Evolutionary conservation across 2,329 filamentous ascomycete species (phyloP), one percentile per base, ranked within the genome.

Genomic region (Alternaria burnsii): DNA sequence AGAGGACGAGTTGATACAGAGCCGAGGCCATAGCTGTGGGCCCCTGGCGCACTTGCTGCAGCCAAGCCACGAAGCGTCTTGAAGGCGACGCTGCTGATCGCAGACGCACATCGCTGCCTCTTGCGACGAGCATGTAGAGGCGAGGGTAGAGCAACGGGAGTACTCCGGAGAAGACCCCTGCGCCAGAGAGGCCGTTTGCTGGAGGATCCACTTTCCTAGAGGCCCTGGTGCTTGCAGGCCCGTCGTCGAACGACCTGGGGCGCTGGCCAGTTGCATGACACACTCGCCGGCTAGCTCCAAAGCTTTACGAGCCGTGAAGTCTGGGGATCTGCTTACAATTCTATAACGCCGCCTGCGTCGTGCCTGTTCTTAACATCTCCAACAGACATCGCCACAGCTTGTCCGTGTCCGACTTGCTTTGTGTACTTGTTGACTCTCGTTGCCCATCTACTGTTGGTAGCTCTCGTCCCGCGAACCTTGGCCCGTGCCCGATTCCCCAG

Each of bases 291-390:
- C 46, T 57, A 65, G 59, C 44, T 53, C 53, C 61, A 55, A 41
- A 55, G 46, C 20, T 55, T 51, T 59, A 53, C 71, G 68, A 72
- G 71, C 64, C 65, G 69, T 70, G 68, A 50, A 47, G 62, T 56
- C 67, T 62, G 65, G 68, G 67, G 67, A 74, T 72, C 70, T 69
- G 71, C 73, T 75, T 74, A 71, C 72, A 66, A 48, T 46, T 54
- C 30, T 52, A 52, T 53, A 55, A 58, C 42, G 58, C 52, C 68
- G 60, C 62, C 68, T 61, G 54, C 62, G 55, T 47, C 56, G 54
- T 57, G 46, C 54, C 53, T 55, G 55, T 53, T 59, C 55, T 42
- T 26, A 8, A 50, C 26, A 26, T 24, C 26, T 43, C 51, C 36
- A 48, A 26, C 60, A 20, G 20, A 36, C 62, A 52, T 66, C 61